Base-by-base conservation (phyloP, 108 stramenopile genomes). In the Conticribra guillardii region DNA sequence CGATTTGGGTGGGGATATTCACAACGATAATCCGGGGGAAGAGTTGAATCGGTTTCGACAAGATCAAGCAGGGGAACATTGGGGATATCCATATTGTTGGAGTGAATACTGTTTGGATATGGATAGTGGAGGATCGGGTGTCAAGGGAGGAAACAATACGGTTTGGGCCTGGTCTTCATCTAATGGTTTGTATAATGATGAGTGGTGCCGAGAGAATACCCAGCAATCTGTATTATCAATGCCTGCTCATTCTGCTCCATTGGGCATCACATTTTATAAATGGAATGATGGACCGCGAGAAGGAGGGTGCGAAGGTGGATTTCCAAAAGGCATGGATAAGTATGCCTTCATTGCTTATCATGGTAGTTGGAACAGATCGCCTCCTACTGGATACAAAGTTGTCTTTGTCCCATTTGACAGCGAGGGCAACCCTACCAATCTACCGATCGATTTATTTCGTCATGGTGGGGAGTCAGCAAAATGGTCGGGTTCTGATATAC, bases 351-450 rank as follows among this genome's bases (percentile, higher is more conserved):
- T 92, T 30, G 88, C 87, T 0, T 87, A 76, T 64, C 90, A 92
- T 63, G 90, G 90, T 45, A 78, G 75, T 23, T 92, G 90, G 90
- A 92, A 92, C 62, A 74, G 90, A n/a, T 64, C 74, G 4, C 64
- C 87, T 22, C 88, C 90, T 15, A 89, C 88, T 2, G 90, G 90
- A 32, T 92, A 89, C 79, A 92, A 89, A 48, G 85, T 89, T 64
- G 79, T 86, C 0, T 87, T 82, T 54, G 68, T 92, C n/a, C 69
- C 80, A 17, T 84, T 91, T 59, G 79, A 87, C 61, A 64, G 24
- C 24, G 54, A 67, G 5, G 90, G 88, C 9, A 71, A 84, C 62
- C 75, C 76, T 44, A 67, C 54, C 19, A 61, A 58, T 31, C 52
- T 53, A 24, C 73, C 85, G 16, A 75, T 79, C 16, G 90, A 92